These are phyloP conservation scores for Eucalyptus cloeziana DNA, from an alignment of 345 rosid genomes.

Conservation along the genomic window DNA sequence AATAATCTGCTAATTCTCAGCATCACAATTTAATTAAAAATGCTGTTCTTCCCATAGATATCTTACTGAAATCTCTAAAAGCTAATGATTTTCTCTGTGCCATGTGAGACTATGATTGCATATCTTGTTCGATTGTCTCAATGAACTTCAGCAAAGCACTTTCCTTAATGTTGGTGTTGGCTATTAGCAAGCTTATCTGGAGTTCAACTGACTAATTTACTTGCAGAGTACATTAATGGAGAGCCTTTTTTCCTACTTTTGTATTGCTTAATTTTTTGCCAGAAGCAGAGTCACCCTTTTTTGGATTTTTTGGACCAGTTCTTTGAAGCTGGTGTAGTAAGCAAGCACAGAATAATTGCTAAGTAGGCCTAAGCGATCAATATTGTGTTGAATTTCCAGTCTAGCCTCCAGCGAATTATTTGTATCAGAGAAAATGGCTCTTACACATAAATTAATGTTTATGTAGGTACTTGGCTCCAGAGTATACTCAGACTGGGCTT, in stretches of 20 bases:
- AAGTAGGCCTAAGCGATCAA: background rate
- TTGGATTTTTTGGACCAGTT: background rate
- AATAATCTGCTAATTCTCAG: background rate
- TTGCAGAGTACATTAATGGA: background rate
- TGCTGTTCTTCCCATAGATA: background rate
- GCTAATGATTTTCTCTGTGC: background rate
- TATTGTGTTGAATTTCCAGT: background rate
- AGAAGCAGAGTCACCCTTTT: background rate
- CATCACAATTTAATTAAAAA: background rate
- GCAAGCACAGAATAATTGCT: background rate
- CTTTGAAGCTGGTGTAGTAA: background rate
- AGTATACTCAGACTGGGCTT: slow-evolving; percentile 23
- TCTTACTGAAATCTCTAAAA: background rate
- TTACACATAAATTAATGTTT: background rate
- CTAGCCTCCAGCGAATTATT: background rate
- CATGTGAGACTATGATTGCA: background rate
- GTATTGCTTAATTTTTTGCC: background rate
- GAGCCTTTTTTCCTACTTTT: background rate
- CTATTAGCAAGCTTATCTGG: background rate
- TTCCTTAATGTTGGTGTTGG: background rate
- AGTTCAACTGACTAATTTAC: background rate
- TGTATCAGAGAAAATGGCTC: background rate
- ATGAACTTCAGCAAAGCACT: background rate
- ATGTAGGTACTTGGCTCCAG: slow-evolving; percentile 34
- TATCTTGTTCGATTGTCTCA: background rate